Percentiles rank a stretch among this genome's conserved stretches.
Evolutionary conservation across 352 stramenopile species (phyloP).

Genomic region (Phytophthora litchii): DNA sequence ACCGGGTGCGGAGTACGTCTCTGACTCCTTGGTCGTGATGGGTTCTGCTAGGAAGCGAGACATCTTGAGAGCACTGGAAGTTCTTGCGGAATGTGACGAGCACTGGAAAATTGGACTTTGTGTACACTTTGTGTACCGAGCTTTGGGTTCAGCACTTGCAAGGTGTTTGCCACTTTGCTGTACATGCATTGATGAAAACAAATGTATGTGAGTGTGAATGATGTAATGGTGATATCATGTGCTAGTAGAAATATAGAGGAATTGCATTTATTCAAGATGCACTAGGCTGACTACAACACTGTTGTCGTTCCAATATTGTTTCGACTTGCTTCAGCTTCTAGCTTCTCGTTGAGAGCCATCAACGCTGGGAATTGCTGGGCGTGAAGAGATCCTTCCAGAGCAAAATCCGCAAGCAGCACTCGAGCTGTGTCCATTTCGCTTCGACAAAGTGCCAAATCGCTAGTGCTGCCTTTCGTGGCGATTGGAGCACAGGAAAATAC

Average conservation of each 20-base stretch:
- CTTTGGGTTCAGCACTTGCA: conserved; percentile 3
- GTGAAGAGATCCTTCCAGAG: conserved; percentile 49
- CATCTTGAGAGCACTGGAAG: conserved; percentile 37
- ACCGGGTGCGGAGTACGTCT: conserved; percentile 41
- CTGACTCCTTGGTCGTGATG: conserved; percentile 75
- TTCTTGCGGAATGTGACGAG: conserved; percentile 11
- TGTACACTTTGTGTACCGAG: conserved; percentile 10
- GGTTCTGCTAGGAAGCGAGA: conserved; percentile 87
- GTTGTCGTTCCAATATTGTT: not conserved
- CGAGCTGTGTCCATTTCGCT: conserved; percentile 30
- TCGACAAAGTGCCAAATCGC: conserved; percentile 30
- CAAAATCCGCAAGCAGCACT: conserved; percentile 39
- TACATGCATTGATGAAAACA: too few species aligned
- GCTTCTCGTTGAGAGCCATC: conserved; percentile 26
- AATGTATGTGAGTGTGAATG: too few species aligned
- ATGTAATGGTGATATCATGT: too few species aligned
- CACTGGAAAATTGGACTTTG: not conserved
- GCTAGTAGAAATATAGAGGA: too few species aligned
- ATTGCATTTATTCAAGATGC: too few species aligned
- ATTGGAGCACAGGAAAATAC: conserved; percentile 34
- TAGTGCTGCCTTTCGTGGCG: conserved; percentile 9
- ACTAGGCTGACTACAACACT: not conserved
- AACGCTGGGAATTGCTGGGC: conserved; percentile 51
- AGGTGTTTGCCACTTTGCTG: too few species aligned
- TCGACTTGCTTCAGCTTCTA: conserved; percentile 8